Base-by-base conservation (phyloP, 345 rosid genomes). In the Pugionium dolabratum region DNA sequence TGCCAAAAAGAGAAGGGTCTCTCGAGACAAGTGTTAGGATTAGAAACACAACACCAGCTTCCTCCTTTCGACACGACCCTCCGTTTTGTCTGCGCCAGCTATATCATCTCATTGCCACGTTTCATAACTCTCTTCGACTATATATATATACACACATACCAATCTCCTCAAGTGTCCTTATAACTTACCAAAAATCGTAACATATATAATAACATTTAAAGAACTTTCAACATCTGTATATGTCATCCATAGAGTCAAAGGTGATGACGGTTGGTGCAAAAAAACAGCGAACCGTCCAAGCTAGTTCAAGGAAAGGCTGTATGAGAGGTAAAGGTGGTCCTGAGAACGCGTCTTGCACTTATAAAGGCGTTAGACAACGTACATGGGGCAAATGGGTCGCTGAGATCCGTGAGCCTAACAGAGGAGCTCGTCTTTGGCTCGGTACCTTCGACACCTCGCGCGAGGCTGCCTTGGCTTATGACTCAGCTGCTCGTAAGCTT, bases 381-480 rank as follows among this genome's bases (percentile, higher is more conserved):
- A 94, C 99, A 6, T 94, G 99, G 99, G 99, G 99, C 7, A 94
- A 94, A 77, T 94, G 99, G 99, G 99, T 94, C 4, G 97, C 97
- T 4, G 99, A 94, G 77, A 94, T 94, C 69, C 80, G 99, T n/a
- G 99, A 90, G 54, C 96, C 99, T 59, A 94, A 94, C 72, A 84
- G 93, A 1, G 99, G 99, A 4, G 96, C 99, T 7, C 95, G 99
- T 32, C 93, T 90, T 66, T 94, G 99, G 99, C 95, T 94, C 0
- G 99, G 99, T 32, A 90, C 99, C 28, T 94, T 88, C 1, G 96
- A 88, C 56, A 90, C 95, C 33, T 79, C 97, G 34, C 87, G 66
- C 7, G 93, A 86, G 36, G 97, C 99, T 50, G 99, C 99, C 18
- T 35, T 83, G 58, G 93, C 96, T 53, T 94, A 94, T 40, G 99